Conservation (phyloP, 176 grass and related monocot genomes). For the Alloteropsis semialata region DNA sequence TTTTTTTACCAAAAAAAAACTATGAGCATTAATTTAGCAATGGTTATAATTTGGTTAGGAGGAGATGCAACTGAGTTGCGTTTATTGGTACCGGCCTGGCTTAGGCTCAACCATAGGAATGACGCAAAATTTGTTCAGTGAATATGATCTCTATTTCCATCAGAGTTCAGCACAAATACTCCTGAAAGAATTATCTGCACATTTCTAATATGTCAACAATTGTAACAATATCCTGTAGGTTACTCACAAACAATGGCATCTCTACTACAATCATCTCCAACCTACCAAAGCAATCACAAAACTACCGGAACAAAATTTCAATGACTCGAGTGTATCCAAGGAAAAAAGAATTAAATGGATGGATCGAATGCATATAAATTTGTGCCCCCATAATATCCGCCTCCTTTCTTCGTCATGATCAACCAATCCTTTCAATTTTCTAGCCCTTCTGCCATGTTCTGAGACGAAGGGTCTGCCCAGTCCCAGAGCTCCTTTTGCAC, state of each 20-base stretch:
- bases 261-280: constrained; percentile 52
- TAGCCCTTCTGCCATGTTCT: constrained; percentile 30
- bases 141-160: not conserved
- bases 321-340: constrained; percentile 23
- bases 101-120: not conserved
- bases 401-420: constrained; percentile 21
- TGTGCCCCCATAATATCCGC: constrained; percentile 7
- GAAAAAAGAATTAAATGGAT: constrained; percentile 36
- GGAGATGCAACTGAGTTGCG: too few species aligned
- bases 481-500: constrained; percentile 27
- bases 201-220: constrained; percentile 48
- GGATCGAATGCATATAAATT: constrained; percentile 32
- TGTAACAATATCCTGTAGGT: constrained; percentile 64
- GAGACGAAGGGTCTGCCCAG: constrained; percentile 27
- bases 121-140: not conserved
- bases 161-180: not conserved
- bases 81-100: not conserved
- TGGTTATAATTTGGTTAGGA: not conserved
- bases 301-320: constrained; percentile 57
- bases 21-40: not conserved
- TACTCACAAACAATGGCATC: constrained; percentile 53
- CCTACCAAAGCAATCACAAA: constrained; percentile 51
- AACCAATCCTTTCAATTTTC: constrained; percentile 14
- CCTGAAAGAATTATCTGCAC: constrained; percentile 70
- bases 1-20: too few species aligned